Conservation (phyloP, 2,329 filamentous ascomycete species). For the Ceratocystis cubensis region DNA sequence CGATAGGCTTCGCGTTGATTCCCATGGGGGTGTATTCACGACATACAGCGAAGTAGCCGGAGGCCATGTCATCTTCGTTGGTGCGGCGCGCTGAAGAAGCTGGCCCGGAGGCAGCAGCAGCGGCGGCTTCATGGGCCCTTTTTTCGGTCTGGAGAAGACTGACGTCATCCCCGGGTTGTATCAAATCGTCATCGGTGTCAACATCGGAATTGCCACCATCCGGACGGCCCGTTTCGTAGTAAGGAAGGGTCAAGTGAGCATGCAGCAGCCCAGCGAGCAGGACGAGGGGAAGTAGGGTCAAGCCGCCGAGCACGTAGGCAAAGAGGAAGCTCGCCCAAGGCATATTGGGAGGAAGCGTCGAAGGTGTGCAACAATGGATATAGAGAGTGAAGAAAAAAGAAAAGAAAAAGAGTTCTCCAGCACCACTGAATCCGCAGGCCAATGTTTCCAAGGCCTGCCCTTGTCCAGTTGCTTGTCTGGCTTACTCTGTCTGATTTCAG, state of each 20-base stretch:
- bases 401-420: conserved; percentile 16
- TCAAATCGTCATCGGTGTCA: conserved; percentile 33
- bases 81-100: conserved; percentile 31
- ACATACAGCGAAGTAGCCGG: conserved; percentile 90
- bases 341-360: conserved; percentile 30
- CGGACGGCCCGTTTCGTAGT: conserved; percentile 27
- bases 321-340: conserved; percentile 49
- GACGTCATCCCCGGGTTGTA: conserved; percentile 52
- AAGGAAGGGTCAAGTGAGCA: conserved; percentile 55
- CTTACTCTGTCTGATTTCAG: background rate
- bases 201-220: conserved; percentile 27
- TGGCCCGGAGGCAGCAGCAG: conserved; percentile 39
- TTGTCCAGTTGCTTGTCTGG: background rate
- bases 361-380: background rate
- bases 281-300: conserved; percentile 74
- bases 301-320: conserved; percentile 71
- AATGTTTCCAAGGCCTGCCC: conserved; percentile 1
- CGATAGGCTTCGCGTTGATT: conserved; percentile 83
- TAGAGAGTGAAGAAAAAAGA: conserved; percentile 6
- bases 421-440: conserved; percentile 3
- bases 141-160: conserved; percentile 49
- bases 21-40: conserved; percentile 85
- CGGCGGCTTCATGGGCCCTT: conserved; percentile 28
- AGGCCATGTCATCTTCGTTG: conserved; percentile 64
- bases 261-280: conserved; percentile 49